Evolutionary conservation across 139 green algal genomes (phyloP), one percentile per base, ranked within the genome.

Genomic region (Tetraselmis chui): DNA sequence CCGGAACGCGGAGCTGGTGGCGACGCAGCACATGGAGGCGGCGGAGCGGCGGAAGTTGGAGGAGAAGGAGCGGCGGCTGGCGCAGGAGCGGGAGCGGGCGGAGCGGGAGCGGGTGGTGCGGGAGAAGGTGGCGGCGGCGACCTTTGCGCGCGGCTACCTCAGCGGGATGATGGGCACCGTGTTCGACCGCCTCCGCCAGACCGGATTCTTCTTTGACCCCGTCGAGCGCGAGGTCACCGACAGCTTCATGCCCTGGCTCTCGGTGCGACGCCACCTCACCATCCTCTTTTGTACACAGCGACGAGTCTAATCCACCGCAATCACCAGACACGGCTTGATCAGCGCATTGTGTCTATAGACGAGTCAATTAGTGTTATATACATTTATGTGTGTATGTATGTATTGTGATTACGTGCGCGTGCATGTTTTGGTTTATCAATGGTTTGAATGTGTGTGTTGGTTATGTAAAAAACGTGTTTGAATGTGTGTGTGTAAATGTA

Each of bases 1-100:
- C 81, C 87, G 92, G 23, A 92, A 94, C 83, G 89, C 92, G 23
- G 93, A 95, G 87, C 89, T 97, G 23, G 90, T 95, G 31, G 92
- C 91, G 2, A 92, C 91, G 30, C 92, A 97, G 85, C 89, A 91
- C 81, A 91, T 97, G 89, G 93, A 97, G 89, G 92, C 91, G 24
- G 92, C 90, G 0, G 93, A 97, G 89, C 89, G 86, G 77, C 88
- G 93, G 30, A 95, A 95, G 87, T 30, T 91, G 76, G 91, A 95
- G 89, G 92, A 97, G 89, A 94, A 94, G 87, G 90, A 93, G 83
- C 84, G 93, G 24, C 86, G 91, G n/a, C 80, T 94, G 79, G 84
- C 83, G 31, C 88, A 94, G 89, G 92, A 94, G 80, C 88, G 87
- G 32, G 89, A 93, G 79, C 88, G 90, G 26, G 84, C 91, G 25